phyloP scores from a whole-genome alignment of 2,329 filamentous ascomycete genomes.

The Cytospora schulzeri region DNA sequence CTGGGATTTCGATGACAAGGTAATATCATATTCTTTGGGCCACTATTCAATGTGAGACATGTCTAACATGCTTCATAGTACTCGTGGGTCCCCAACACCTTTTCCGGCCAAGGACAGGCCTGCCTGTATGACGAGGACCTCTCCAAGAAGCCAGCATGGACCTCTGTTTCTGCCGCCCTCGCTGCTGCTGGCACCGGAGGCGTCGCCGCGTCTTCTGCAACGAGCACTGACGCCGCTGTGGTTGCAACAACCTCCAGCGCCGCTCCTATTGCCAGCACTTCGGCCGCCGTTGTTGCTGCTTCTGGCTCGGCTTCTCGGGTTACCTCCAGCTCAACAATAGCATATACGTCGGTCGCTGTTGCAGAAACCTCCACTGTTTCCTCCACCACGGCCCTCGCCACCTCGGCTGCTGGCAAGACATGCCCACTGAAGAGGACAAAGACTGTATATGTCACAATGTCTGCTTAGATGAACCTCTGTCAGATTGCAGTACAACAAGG shows the following conservation, averaged over 20 bases:
- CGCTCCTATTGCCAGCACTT: not conserved
- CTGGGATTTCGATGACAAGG: conserved; percentile 46
- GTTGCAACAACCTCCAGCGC: conserved; percentile 1
- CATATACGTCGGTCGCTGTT: not conserved
- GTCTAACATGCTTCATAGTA: conserved; percentile 29
- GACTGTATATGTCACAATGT: conserved; percentile 26
- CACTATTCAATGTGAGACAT: not conserved
- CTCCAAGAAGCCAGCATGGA: conserved; percentile 43
- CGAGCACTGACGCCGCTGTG: conserved; percentile 8
- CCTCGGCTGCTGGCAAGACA: conserved; percentile 2
- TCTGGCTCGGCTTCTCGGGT: conserved; percentile 3
- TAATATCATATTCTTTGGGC: not conserved
- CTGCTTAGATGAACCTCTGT: not conserved
- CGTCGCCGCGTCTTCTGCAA: conserved; percentile 15
- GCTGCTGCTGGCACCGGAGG: conserved; percentile 35
- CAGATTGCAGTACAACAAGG: not conserved
- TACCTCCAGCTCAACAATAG: not conserved
- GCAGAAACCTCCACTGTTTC: not conserved
- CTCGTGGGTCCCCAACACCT: conserved; percentile 43
- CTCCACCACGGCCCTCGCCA: conserved; percentile 4
- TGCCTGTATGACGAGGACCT: conserved; percentile 42
- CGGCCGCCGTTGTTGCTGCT: conserved; percentile 2
- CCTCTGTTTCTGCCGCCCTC: conserved; percentile 40
- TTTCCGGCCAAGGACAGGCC: conserved; percentile 42
- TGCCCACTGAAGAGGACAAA: conserved; percentile 26